Evolutionary conservation across 495 filamentous ascomycete species (phyloP), one percentile per base, ranked within the genome.

Genomic region (Penicillium samsonianum): DNA sequence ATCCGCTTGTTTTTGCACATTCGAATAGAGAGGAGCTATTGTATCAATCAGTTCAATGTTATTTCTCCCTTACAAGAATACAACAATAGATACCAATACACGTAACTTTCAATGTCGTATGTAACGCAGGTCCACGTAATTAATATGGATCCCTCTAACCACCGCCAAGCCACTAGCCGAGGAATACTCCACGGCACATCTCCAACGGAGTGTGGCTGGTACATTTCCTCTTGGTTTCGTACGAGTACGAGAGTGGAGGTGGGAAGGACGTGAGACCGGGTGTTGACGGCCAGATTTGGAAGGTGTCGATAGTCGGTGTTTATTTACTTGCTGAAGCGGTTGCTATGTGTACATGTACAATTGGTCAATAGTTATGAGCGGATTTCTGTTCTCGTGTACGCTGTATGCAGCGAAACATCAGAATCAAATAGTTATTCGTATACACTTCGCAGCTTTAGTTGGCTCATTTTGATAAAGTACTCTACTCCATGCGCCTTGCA

Each of bases 161-260:
- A 33, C 30, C 3, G 62, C 64, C 64, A 67, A 67, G 64, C 23
- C 63, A 26, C 55, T 58, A 59, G 25, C 30, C 19, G 20, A 22
- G 52, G 50, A 45, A 47, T 41, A 55, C 49, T 41, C 41, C 54
- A 54, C 63, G 37, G 30, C 48, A 31, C 25, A 19, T 30, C 44
- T 30, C 37, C 50, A 52, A 42, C 30, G 25, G 30, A n/a, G 16
- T 42, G 22, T 41, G 50, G 22, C 50, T 40, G 20, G 35, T 41
- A 11, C 16, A 2, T 52, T 41, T 45, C 25, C 30, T 54, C 17
- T 40, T 42, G 19, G 31, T 44, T 46, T 31, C 16, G 40, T 55
- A 59, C 56, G 55, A 59, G 46, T 63, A 57, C 51, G 60, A 50
- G 25, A 14, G 40, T 52, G 47, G 52, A 35, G 22, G n/a, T n/a